These are phyloP conservation scores for Coniochaeta sp. DNA, from an alignment of 2,329 filamentous ascomycete species.

Conservation along the genomic window DNA sequence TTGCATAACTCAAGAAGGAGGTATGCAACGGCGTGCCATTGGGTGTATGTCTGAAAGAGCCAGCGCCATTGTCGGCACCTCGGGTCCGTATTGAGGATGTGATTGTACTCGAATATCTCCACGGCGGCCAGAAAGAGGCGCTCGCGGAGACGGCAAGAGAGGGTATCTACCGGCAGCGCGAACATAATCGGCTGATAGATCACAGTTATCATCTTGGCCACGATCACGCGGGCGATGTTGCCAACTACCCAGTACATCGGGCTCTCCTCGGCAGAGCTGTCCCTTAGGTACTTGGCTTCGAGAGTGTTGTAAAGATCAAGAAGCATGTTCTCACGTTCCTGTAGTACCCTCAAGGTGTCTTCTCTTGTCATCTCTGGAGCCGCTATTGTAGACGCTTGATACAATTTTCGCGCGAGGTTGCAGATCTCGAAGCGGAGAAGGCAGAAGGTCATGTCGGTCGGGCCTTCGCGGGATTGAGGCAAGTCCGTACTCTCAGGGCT, in stretches of 20 bases:
- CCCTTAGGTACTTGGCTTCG: conserved; percentile 44
- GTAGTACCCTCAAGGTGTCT: conserved; percentile 20
- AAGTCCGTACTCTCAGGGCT: conserved; percentile 35
- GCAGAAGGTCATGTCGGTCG: conserved; percentile 45
- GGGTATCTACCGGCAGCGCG: conserved; percentile 21
- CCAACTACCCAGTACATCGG: conserved; percentile 43
- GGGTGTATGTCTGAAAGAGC: conserved; percentile 51
- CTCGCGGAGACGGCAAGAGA: conserved; percentile 22
- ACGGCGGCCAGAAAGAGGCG: conserved; percentile 40
- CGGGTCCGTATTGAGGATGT: conserved; percentile 42
- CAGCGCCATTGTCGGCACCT: conserved; percentile 45
- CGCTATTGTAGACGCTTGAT: conserved; percentile 26
- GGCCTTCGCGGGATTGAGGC: conserved; percentile 38
- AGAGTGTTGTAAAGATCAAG: conserved; percentile 28
- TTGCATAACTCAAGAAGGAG: conserved; percentile 42
- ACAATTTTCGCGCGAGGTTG: conserved; percentile 26
- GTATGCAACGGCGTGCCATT: conserved; percentile 52
- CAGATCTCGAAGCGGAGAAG: conserved; percentile 36
- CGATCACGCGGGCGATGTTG: conserved; percentile 39
- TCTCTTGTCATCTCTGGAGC: conserved; percentile 20
- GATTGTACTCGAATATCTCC: conserved; percentile 48
- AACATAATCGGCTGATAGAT: conserved; percentile 46
- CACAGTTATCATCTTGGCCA: conserved; percentile 46
- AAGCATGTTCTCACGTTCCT: conserved; percentile 33
- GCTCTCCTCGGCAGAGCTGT: conserved; percentile 36